Evolutionary conservation across 345 rosid species (phyloP).

Genomic region (Cardamine chenopodiifolia): DNA sequence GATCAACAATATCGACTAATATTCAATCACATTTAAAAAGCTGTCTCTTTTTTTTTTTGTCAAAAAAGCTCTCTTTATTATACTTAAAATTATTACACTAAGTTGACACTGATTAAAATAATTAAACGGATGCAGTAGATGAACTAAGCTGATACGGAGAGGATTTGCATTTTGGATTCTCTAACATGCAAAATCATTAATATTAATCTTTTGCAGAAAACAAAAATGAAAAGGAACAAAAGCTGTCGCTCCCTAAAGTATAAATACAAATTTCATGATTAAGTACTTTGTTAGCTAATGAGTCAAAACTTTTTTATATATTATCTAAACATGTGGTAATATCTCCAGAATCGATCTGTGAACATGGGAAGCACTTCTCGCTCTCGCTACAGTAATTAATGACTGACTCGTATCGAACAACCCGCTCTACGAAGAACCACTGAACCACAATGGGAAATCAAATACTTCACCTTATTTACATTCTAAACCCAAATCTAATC

Average conservation of each 20-base stretch:
- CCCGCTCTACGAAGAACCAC: conserved; percentile 14
- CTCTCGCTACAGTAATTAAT: conserved; percentile 37
- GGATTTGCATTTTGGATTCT: conserved; percentile 35
- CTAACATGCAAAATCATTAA: conserved; percentile 27
- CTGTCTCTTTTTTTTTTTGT: conserved; percentile 17
- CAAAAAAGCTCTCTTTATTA: background rate
- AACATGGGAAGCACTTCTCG: conserved; percentile 45
- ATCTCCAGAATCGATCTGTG: conserved; percentile 34
- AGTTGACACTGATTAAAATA: conserved; percentile 19
- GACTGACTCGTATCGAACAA: conserved; percentile 33
- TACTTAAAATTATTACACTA: conserved; percentile 4
- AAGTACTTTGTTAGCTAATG: conserved; percentile 25
- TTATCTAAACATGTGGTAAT: conserved; percentile 37
- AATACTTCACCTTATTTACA: conserved; percentile 36
- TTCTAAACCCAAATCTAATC: conserved; percentile 8
- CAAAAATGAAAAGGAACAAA: conserved; percentile 28
- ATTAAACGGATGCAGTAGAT: conserved; percentile 19
- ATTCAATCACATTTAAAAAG: conserved; percentile 11
- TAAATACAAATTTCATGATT: conserved; percentile 10
- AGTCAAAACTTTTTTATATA: conserved; percentile 23
- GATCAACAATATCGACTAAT: background rate
- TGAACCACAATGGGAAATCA: background rate
- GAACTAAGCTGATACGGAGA: conserved; percentile 24
- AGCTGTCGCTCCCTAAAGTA: conserved; percentile 33
- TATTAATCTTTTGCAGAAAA: background rate